A percentile compares a stretch with the other conserved stretches of the same genome.
These are phyloP conservation scores for Schoenoplectus tabernaemontani DNA, from an alignment of 202 grass and related monocot genomes.

Conservation along the genomic window DNA sequence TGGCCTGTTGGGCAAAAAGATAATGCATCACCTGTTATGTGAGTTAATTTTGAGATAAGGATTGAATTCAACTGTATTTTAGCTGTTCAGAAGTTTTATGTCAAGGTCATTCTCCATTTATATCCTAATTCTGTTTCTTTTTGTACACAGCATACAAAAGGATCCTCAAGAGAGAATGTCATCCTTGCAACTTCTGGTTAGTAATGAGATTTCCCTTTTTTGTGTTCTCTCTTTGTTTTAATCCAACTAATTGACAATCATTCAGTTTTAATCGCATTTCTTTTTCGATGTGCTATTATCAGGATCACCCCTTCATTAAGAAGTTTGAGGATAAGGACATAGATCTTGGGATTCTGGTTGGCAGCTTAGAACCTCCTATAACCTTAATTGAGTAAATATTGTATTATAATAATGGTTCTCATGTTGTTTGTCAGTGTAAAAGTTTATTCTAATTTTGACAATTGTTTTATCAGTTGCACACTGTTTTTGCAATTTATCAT, in stretches of 20 bases:
- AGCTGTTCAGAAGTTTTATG: not conserved
- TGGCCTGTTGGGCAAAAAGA: not conserved
- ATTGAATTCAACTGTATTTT: conserved; percentile 8
- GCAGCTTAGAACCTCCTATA: conserved; percentile 73
- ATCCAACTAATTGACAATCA: not conserved
- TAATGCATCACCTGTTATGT: not conserved
- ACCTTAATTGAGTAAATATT: conserved; percentile 49
- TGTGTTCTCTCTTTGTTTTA: not conserved
- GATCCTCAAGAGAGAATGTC: conserved; percentile 63
- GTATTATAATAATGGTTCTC: conserved; percentile 11
- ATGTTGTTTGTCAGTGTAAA: not conserved
- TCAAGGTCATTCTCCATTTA: not conserved
- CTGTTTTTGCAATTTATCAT: not conserved
- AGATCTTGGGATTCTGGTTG: conserved; percentile 59
- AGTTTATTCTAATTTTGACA: not conserved
- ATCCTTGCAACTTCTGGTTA: conserved; percentile 87
- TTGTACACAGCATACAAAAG: conserved; percentile 61
- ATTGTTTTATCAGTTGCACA: not conserved
- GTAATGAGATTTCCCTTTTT: conserved; percentile 18
- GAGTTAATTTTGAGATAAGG: not conserved
- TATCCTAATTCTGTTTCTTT: not conserved
- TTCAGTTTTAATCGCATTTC: not conserved
- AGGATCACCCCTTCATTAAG: conserved; percentile 93
- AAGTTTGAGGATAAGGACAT: conserved; percentile 92
- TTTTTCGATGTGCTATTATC: conserved; percentile 16